A percentile compares a stretch with the other conserved stretches of the same genome.
These are phyloP conservation scores for Penicillium sp. DNA, from an alignment of 2,329 filamentous ascomycete species.

Conservation along the genomic window DNA sequence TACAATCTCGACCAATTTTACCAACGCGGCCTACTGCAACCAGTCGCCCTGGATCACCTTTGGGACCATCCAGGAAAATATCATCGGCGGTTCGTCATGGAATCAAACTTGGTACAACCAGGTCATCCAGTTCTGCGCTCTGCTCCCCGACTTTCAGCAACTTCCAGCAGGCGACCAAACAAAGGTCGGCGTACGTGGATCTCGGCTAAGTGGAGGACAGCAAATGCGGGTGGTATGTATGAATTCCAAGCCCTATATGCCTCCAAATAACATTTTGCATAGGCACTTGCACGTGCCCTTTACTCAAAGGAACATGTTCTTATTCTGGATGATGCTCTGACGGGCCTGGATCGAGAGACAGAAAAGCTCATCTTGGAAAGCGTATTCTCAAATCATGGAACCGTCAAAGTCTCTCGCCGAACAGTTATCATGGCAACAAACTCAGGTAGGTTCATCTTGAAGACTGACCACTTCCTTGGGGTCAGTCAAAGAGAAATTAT, in stretches of 20 bases:
- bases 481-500: neutral
- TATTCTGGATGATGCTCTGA: conserved; percentile 50
- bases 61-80: conserved; percentile 17
- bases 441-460: conserved; percentile 17
- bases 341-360: conserved; percentile 46
- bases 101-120: conserved; percentile 14
- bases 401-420: conserved; percentile 36
- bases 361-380: conserved; percentile 44
- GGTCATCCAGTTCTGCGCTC: conserved; percentile 10
- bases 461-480: neutral
- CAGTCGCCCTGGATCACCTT: conserved; percentile 24
- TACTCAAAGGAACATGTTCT: conserved; percentile 46
- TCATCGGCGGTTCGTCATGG: conserved; percentile 14
- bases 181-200: conserved; percentile 23
- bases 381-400: conserved; percentile 43
- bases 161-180: conserved; percentile 25
- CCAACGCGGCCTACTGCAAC: conserved; percentile 18
- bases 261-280: neutral
- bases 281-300: conserved; percentile 47
- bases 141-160: conserved; percentile 16
- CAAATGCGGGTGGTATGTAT: conserved; percentile 26
- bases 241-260: neutral
- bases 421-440: conserved; percentile 38
- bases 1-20: conserved; percentile 14
- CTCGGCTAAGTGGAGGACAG: conserved; percentile 20